Evolutionary conservation across 495 filamentous ascomycete genomes (phyloP).

Genomic region (Rusavskia elegans): DNA sequence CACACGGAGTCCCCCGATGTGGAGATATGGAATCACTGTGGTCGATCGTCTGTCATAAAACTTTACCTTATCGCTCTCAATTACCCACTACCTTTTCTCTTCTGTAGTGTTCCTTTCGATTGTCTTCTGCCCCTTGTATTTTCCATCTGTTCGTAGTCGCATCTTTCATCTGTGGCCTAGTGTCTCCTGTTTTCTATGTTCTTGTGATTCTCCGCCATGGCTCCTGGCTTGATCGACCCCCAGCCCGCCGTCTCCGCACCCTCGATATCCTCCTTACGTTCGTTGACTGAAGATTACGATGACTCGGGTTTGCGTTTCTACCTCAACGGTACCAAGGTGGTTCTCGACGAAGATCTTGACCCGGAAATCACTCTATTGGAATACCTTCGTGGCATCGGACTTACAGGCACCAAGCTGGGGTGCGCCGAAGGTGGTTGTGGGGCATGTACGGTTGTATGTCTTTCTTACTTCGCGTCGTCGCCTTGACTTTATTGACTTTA

Average conservation of each 20-base stretch:
- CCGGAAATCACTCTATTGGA: slow-evolving; percentile 88
- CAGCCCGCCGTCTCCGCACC: slow-evolving; percentile 31
- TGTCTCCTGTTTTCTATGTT: too few species aligned
- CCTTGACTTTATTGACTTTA: slow-evolving; percentile 1
- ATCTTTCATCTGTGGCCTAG: too few species aligned
- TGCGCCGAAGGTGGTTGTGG: slow-evolving; percentile 96
- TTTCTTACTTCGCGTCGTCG: background rate
- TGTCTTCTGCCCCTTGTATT: too few species aligned
- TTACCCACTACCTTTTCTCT: too few species aligned
- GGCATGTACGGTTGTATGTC: slow-evolving; percentile 77
- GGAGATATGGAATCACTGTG: too few species aligned
- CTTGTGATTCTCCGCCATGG: slow-evolving; percentile 17
- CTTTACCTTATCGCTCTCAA: too few species aligned
- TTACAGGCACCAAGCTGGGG: slow-evolving; percentile 60
- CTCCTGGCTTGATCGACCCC: slow-evolving; percentile 37
- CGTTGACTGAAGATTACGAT: slow-evolving; percentile 48
- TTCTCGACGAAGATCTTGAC: slow-evolving; percentile 58
- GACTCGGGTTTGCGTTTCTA: slow-evolving; percentile 64
- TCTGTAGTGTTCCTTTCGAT: too few species aligned
- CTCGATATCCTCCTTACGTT: slow-evolving; percentile 28
- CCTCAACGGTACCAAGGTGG: slow-evolving; percentile 86
- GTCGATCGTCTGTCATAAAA: too few species aligned
- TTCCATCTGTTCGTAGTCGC: too few species aligned
- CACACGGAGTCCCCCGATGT: too few species aligned
- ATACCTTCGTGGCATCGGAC: slow-evolving; percentile 76